phyloP scores from a whole-genome alignment of 768 basidiomycete genomes.

The Rhizopogon vesiculosus region DNA sequence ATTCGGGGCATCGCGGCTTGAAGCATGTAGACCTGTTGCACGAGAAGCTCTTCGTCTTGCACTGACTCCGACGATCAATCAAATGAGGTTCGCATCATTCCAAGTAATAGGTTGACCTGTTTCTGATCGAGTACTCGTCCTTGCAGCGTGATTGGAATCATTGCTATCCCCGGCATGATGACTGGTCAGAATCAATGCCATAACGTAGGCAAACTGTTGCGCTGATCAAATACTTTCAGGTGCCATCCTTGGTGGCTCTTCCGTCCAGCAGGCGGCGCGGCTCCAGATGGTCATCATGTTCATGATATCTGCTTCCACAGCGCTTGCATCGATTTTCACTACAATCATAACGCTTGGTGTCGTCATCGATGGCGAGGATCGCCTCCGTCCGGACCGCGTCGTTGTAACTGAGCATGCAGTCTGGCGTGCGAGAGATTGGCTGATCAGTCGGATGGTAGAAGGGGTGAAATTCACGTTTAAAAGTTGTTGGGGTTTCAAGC shows the following conservation, averaged over 20 bases:
- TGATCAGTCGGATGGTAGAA: slow-evolving; percentile 15
- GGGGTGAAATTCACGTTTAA: not conserved
- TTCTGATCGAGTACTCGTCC: not conserved
- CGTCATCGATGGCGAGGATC: slow-evolving; percentile 64
- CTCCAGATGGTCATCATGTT: slow-evolving; percentile 95
- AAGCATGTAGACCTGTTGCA: slow-evolving; percentile 78
- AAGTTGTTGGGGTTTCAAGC: slow-evolving; percentile 8
- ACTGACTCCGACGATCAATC: slow-evolving; percentile 76
- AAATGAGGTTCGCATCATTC: slow-evolving; percentile 59
- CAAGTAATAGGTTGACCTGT: not conserved
- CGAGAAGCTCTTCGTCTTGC: slow-evolving; percentile 76
- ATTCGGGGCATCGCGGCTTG: slow-evolving; percentile 79
- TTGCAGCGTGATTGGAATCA: slow-evolving; percentile 65
- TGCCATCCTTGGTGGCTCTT: slow-evolving; percentile 81
- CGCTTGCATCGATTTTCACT: slow-evolving; percentile 63
- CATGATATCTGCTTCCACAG: slow-evolving; percentile 79
- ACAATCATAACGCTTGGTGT: slow-evolving; percentile 56
- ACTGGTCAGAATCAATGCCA: not conserved
- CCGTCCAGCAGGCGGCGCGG: slow-evolving; percentile 79
- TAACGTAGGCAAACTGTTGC: not conserved
- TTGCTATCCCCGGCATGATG: slow-evolving; percentile 61
- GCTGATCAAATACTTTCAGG: slow-evolving; percentile 73
- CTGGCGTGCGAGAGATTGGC: slow-evolving; percentile 31
- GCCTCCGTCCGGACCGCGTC: slow-evolving; percentile 62
- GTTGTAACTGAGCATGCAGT: slow-evolving; percentile 29